These are phyloP conservation scores for Ceratocystis alfenasii DNA, from an alignment of 2,329 filamentous ascomycete genomes.

Conservation along the genomic window DNA sequence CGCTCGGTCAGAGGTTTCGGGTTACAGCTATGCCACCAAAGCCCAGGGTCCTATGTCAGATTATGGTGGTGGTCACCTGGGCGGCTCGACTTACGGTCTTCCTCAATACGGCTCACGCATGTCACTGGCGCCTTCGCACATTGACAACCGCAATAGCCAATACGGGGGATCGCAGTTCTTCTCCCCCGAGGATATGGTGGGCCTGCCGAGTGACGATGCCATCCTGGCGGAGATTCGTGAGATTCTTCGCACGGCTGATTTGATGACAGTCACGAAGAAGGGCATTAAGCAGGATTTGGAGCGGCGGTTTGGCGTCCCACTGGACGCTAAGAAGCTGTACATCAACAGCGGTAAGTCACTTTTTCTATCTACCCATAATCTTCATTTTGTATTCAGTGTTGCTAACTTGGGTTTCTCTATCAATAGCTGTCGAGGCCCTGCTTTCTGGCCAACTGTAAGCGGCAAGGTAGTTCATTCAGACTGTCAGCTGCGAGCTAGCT, in stretches of 20 bases:
- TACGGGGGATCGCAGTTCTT: conserved; percentile 50
- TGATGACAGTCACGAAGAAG: conserved; percentile 99
- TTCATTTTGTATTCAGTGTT: background rate
- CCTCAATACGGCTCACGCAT: conserved; percentile 49
- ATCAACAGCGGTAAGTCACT: conserved; percentile 72
- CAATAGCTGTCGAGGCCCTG: conserved; percentile 59
- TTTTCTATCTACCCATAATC: background rate
- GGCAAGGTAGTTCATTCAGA: no score
- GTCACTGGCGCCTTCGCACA: conserved; percentile 68
- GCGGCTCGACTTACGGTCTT: conserved; percentile 23
- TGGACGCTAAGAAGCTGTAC: conserved; percentile 82
- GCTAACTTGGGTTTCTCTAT: background rate
- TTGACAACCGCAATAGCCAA: conserved; percentile 48
- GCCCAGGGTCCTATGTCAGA: conserved; percentile 53
- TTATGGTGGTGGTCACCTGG: conserved; percentile 52
- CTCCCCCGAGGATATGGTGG: conserved; percentile 54
- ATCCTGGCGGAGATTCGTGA: conserved; percentile 88
- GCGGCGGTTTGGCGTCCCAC: conserved; percentile 70
- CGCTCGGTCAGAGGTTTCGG: conserved; percentile 74
- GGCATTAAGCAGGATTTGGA: conserved; percentile 90
- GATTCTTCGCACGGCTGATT: conserved; percentile 77
- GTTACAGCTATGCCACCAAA: conserved; percentile 88
- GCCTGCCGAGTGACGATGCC: conserved; percentile 77
- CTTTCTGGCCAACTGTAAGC: conserved; percentile 61
- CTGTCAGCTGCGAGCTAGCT: background rate